Conservation (phyloP, 176 grass and related monocot genomes). For the Tillandsia leiboldiana region DNA sequence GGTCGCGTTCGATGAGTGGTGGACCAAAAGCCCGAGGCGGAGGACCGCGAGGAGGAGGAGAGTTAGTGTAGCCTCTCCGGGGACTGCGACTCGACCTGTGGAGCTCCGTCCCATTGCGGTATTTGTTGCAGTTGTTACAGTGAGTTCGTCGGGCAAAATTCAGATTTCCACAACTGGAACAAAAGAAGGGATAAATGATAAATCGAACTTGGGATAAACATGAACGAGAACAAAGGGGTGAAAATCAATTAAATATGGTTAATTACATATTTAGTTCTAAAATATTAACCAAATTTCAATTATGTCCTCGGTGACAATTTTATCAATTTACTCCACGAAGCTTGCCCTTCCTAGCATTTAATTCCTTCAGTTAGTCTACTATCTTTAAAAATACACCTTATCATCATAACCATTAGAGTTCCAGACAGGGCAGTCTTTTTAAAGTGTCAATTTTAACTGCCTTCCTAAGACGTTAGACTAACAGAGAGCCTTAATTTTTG, state of each 20-base stretch:
- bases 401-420: no score
- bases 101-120: slow-evolving; percentile 34
- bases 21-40: slow-evolving; percentile 36
- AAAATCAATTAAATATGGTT: no score
- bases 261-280: no score
- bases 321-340: no score
- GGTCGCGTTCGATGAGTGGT: slow-evolving; percentile 20
- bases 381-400: no score
- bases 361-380: no score
- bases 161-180: slow-evolving; percentile 81
- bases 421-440: no score
- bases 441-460: no score
- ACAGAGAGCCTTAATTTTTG: background rate
- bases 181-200: background rate
- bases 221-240: background rate
- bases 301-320: no score
- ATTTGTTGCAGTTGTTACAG: slow-evolving; percentile 85
- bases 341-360: no score
- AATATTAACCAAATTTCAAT: no score
- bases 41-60: slow-evolving; percentile 37
- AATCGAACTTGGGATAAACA: background rate
- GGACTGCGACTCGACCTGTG: slow-evolving; percentile 41
- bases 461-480: no score
- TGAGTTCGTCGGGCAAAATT: slow-evolving; percentile 89
- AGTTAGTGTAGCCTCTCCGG: slow-evolving; percentile 29